Evolutionary conservation across 768 basidiomycete genomes (phyloP).

Genomic region (Lactarius trivialis): DNA sequence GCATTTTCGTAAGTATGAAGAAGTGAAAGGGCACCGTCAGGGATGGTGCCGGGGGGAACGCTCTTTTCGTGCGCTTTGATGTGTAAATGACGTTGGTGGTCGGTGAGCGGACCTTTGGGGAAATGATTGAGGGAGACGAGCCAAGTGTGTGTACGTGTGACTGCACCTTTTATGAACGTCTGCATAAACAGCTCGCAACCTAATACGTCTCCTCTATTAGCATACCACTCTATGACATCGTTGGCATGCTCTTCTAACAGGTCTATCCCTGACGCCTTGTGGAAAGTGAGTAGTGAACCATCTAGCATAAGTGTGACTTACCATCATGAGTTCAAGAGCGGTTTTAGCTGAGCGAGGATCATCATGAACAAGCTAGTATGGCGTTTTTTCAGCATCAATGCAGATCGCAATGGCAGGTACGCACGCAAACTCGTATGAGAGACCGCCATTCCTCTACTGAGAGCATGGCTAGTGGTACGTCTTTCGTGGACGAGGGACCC

Average conservation of each 20-base stretch:
- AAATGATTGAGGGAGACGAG: slow-evolving; percentile 10
- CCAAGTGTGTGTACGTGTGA: background rate
- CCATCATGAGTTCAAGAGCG: slow-evolving; percentile 49
- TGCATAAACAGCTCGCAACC: slow-evolving; percentile 38
- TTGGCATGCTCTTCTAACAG: slow-evolving; percentile 30
- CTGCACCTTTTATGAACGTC: slow-evolving; percentile 39
- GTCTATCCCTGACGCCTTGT: slow-evolving; percentile 5
- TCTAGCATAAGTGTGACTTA: slow-evolving; percentile 21
- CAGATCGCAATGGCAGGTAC: slow-evolving; percentile 39
- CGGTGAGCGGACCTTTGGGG: slow-evolving; percentile 35
- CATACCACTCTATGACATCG: slow-evolving; percentile 16
- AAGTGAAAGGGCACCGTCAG: slow-evolving; percentile 54
- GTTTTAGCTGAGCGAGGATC: slow-evolving; percentile 47
- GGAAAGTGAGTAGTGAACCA: background rate
- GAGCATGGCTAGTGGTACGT: slow-evolving; percentile 33
- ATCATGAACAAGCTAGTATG: slow-evolving; percentile 37
- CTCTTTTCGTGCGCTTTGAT: slow-evolving; percentile 58
- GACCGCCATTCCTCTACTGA: slow-evolving; percentile 37
- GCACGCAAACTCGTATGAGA: slow-evolving; percentile 49
- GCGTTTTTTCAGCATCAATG: background rate
- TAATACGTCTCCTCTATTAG: slow-evolving; percentile 13
- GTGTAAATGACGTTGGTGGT: slow-evolving; percentile 62
- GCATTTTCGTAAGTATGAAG: slow-evolving; percentile 68
- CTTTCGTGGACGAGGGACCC: background rate
- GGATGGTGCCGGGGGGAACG: slow-evolving; percentile 42